Evolutionary conservation across 1,284 basidiomycete species (phyloP), one percentile per base, ranked within the genome.

Genomic region (Tylopilus orsonianus): DNA sequence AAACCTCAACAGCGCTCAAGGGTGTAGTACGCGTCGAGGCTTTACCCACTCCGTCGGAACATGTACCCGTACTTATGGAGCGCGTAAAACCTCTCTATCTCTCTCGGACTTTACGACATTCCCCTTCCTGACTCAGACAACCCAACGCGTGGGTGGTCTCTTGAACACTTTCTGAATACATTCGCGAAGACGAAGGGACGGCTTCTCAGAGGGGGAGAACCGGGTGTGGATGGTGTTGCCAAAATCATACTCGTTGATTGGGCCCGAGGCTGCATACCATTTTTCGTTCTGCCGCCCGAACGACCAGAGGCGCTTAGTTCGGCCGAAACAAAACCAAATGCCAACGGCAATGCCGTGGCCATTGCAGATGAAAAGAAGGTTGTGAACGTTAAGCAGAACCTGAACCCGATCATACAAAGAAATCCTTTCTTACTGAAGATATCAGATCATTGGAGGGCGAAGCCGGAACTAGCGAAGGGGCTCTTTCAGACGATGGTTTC

Each of bases 11-110:
- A 1, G 97, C 99, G 24, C 80, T 99, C 53, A 99, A 99, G 71
- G 97, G 96, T 33, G 96, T 98, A 41, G 87, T 99, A 22, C 89
- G 96, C 56, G 93, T 99, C 22, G 96, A 99, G 73, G 95, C 96
- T 51, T 80, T 99, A 26, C 82, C 93, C 12, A 91, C 87, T 18
- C 97, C 97, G 0, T 91, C 93, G 4, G 94, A 97, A 60, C 95
- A 98, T 67, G 90, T 99, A 58, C 86, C 93, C 13, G 78, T 84
- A 33, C 77, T 99, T 44, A 86, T 99, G 71, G 79, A 80, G 52
- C 87, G 97, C 41, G 91, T 99, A 39, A 90, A 97, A 70, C 90
- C 92, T 8, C 75, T 97, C 54, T 98, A 99, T 71, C 81, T 99
- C 40, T 84, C 89, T 41, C 81, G 94, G 47, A 99, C 96, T 34